Percentiles rank a stretch among this genome's conserved stretches.
Evolutionary conservation across 345 rosid species (phyloP).

Genomic region (Reutealis trisperma): DNA sequence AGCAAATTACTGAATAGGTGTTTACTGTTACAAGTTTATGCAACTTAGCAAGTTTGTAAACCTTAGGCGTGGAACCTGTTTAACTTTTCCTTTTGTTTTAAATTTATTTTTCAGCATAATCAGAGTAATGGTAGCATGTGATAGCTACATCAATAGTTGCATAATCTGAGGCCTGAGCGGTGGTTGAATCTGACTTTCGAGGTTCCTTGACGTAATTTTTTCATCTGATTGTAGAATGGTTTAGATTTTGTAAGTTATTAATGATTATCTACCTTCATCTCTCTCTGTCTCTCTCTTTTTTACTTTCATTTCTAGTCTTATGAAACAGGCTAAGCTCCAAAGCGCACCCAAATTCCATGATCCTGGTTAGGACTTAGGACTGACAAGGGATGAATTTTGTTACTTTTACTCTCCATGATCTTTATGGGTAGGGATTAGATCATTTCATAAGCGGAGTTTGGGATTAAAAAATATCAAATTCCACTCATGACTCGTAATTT

Average conservation of each 20-base stretch:
- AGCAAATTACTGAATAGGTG: constrained; percentile 8
- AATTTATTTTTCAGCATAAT: background rate
- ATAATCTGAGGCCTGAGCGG: background rate
- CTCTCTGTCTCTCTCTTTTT: too few relatives aligned
- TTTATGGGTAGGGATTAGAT: too few relatives aligned
- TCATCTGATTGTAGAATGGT: background rate
- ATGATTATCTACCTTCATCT: background rate
- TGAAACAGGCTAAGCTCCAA: too few relatives aligned
- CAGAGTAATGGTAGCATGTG: background rate
- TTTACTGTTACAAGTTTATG: constrained; percentile 2
- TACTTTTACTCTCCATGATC: too few relatives aligned
- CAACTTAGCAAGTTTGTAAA: constrained; percentile 12
- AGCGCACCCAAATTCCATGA: too few relatives aligned
- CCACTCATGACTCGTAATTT: too few relatives aligned
- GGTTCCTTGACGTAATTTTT: background rate
- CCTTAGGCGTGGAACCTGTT: constrained; percentile 3
- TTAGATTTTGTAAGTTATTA: background rate
- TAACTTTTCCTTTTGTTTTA: background rate
- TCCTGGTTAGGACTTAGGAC: too few relatives aligned
- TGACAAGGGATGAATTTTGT: too few relatives aligned
- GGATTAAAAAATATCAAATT: too few relatives aligned
- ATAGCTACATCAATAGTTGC: constrained; percentile 12
- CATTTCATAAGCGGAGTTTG: too few relatives aligned
- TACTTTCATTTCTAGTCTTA: too few relatives aligned
- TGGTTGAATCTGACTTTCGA: background rate